phyloP scores from a whole-genome alignment of 2,329 filamentous ascomycete species.

The Fusarium sp. region DNA sequence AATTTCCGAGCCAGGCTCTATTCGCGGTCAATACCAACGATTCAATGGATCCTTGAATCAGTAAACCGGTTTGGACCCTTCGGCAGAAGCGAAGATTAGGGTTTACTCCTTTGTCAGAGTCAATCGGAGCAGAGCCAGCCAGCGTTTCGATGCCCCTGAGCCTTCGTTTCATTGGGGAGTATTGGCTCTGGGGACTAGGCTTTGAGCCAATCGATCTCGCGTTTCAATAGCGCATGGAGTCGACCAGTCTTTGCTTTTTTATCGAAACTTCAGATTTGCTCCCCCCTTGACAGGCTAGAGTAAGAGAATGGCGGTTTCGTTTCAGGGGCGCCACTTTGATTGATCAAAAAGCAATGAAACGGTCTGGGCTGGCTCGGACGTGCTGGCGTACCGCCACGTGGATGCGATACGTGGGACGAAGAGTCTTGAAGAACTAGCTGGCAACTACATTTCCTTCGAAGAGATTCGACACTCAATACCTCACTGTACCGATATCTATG shows the following conservation, averaged over 20 bases:
- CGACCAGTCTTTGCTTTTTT: slow-evolving; percentile 37
- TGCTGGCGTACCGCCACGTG: slow-evolving; percentile 40
- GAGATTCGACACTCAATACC: neutral
- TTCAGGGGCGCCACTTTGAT: slow-evolving; percentile 25
- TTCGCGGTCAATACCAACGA: slow-evolving; percentile 15
- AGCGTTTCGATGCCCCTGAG: slow-evolving; percentile 27
- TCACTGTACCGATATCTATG: too few relatives aligned
- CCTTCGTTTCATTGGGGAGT: slow-evolving; percentile 41
- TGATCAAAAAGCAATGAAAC: slow-evolving; percentile 31
- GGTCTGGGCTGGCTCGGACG: slow-evolving; percentile 20
- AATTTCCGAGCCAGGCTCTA: slow-evolving; percentile 23
- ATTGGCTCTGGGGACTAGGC: slow-evolving; percentile 31
- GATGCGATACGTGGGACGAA: slow-evolving; percentile 29
- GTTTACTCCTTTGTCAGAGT: slow-evolving; percentile 29
- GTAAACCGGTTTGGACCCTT: neutral
- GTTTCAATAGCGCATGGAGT: slow-evolving; percentile 38
- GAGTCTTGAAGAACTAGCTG: slow-evolving; percentile 11
- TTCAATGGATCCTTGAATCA: slow-evolving; percentile 1
- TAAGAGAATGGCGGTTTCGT: slow-evolving; percentile 9
- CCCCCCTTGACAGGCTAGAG: slow-evolving; percentile 15
- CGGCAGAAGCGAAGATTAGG: slow-evolving; percentile 8
- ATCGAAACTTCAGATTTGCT: slow-evolving; percentile 26
- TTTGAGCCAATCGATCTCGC: slow-evolving; percentile 39
- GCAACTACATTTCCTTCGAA: slow-evolving; percentile 7
- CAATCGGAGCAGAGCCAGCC: slow-evolving; percentile 19